Evolutionary conservation across 768 basidiomycete species (phyloP), one percentile per base, ranked within the genome.

Genomic region (Pulveroboletus sp.): DNA sequence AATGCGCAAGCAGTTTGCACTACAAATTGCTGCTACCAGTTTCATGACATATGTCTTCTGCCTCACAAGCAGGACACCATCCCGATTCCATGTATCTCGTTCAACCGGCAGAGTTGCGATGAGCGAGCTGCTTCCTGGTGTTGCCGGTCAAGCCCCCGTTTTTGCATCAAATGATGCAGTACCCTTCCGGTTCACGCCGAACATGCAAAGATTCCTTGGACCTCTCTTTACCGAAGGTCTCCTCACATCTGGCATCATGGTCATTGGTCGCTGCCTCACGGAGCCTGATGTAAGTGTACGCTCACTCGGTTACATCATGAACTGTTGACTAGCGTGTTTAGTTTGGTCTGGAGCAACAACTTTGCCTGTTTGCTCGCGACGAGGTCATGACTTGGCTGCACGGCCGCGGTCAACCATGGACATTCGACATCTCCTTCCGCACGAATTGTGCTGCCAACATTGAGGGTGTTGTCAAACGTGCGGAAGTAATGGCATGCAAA

Each of bases 131-230:
- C 73, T 95, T 17, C 94, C 95, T 38, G 83, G 93, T 38, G 65
- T 70, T 49, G 57, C 64, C 50, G 59, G 69, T 50, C 69, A 68
- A 75, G 50, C 84, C 76, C 64, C 82, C 2, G 68, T 88, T 38
- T 88, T 92, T 62, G 78, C 80, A 13, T 87, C 89, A 15, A 83
- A 74, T 57, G 96, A 99, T 59, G 76, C 84, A 3, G 93, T 97
- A 5, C 96, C 96, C 1, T 99, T 99, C 87, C 86, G 96, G 33
- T 82, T 95, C 56, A 98, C 96, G 5, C 93, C 93, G 4, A 97
- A 96, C 69, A 81, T 99, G 74, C 96, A 99, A 69, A 78, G 80
- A 55, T 94, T 99, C 73, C 71, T 98, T 33, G 92, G 91, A 1
- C 86, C 89, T 2, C 79, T 91, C 47, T 86, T 89, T 37, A 89